phyloP scores from a whole-genome alignment of 768 basidiomycete genomes.

The Suillus occidentalis region DNA sequence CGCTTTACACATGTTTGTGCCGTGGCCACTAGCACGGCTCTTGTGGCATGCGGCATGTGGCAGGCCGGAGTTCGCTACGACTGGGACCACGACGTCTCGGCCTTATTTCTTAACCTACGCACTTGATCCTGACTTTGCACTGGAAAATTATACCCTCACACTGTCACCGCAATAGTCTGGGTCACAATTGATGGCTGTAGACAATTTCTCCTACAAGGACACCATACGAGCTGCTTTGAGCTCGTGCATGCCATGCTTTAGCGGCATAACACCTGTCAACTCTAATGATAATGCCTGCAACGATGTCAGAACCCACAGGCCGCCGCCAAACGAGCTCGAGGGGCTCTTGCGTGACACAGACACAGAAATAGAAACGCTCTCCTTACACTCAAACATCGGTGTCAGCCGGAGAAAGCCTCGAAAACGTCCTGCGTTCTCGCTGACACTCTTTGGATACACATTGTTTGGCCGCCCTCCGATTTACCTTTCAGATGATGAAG shows the following conservation, averaged over 20 bases:
- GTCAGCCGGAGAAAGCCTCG: slow-evolving; percentile 31
- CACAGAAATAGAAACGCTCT: slow-evolving; percentile 60
- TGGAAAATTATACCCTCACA: background rate
- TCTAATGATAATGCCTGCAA: slow-evolving; percentile 14
- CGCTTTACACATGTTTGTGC: background rate
- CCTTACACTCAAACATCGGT: slow-evolving; percentile 64
- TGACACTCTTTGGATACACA: slow-evolving; percentile 65
- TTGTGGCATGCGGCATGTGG: background rate
- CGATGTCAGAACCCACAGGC: slow-evolving; percentile 30
- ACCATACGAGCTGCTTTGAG: slow-evolving; percentile 55
- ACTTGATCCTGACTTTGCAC: background rate
- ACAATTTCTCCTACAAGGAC: slow-evolving; percentile 61
- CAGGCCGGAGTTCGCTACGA: background rate
- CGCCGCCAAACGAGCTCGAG: slow-evolving; percentile 43
- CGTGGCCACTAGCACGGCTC: background rate
- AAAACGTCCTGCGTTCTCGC: slow-evolving; percentile 35
- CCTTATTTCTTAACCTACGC: background rate
- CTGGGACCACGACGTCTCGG: background rate
- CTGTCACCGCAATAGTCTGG: background rate
- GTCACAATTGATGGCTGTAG: slow-evolving; percentile 31
- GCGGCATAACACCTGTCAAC: slow-evolving; percentile 27
- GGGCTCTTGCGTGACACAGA: slow-evolving; percentile 51
- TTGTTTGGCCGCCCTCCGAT: slow-evolving; percentile 67
- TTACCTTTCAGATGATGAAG: slow-evolving; percentile 55
- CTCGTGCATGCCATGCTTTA: slow-evolving; percentile 61